phyloP scores from a whole-genome alignment of 2,329 filamentous ascomycete genomes.

The Verticillium tricorpus region DNA sequence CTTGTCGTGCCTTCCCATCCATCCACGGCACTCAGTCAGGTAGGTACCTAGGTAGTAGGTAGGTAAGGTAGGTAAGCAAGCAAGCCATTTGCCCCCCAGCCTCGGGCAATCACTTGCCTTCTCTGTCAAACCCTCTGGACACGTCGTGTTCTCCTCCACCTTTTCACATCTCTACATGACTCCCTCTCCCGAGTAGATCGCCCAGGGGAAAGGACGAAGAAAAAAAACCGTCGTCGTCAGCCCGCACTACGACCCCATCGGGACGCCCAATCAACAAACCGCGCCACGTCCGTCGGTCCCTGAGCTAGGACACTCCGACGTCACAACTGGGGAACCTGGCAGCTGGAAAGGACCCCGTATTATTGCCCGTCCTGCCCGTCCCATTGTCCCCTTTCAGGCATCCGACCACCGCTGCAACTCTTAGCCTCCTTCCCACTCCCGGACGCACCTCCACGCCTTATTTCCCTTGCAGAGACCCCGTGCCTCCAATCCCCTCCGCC shows the following conservation, averaged over 20 bases:
- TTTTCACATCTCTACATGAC: background rate
- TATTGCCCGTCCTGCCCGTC: background rate
- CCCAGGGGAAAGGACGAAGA: background rate
- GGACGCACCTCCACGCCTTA: slow-evolving; percentile 3
- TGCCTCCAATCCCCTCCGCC: slow-evolving; percentile 5
- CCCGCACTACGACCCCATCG: background rate
- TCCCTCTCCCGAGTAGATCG: background rate
- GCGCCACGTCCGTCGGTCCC: background rate
- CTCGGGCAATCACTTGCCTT: background rate
- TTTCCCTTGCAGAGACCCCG: background rate
- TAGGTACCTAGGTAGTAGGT: too few species aligned
- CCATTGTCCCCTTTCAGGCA: background rate
- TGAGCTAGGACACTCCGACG: background rate
- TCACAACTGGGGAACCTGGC: background rate
- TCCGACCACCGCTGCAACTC: background rate
- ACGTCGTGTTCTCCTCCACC: background rate
- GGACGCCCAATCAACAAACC: background rate
- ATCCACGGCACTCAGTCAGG: too few species aligned
- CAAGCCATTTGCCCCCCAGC: background rate
- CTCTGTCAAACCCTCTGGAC: background rate
- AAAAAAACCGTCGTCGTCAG: background rate
- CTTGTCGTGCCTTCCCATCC: too few species aligned
- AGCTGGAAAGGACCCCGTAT: background rate
- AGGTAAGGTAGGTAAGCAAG: background rate
- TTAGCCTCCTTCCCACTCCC: background rate